phyloP scores from a whole-genome alignment of 176 grass and related monocot species.

The Phyllostachys edulis region DNA sequence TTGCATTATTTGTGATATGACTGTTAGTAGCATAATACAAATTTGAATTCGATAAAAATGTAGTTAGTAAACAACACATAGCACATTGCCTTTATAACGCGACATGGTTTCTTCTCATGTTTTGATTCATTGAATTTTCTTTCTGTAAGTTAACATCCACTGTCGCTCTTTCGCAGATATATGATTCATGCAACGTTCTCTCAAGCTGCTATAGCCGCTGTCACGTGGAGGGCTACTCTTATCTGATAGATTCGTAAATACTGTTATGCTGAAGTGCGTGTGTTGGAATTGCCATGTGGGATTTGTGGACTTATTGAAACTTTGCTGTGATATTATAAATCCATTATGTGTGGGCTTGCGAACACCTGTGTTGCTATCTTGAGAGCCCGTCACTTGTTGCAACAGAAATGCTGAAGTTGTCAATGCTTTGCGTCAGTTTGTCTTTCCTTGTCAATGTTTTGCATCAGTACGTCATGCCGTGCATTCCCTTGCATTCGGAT shows the following conservation, averaged over 20 bases:
- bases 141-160: background rate
- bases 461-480: background rate
- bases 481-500: too few species aligned
- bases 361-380: background rate
- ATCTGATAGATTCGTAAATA: conserved; percentile 44
- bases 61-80: background rate
- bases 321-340: conserved; percentile 31
- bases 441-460: background rate
- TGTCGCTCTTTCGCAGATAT: conserved; percentile 14
- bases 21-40: background rate
- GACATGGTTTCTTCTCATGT: background rate
- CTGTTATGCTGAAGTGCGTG: background rate
- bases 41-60: background rate
- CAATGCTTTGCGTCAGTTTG: background rate
- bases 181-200: background rate
- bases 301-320: conserved; percentile 21
- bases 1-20: background rate
- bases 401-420: background rate
- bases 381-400: background rate
- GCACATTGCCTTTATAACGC: background rate
- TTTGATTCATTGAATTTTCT: background rate
- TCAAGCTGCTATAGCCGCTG: background rate
- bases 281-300: conserved; percentile 7
- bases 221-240: background rate
- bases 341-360: background rate